Evolutionary conservation across 1,139 yeast genomes (phyloP), one percentile per base, ranked within the genome.

Genomic region (Lipomyces yarrowii): DNA sequence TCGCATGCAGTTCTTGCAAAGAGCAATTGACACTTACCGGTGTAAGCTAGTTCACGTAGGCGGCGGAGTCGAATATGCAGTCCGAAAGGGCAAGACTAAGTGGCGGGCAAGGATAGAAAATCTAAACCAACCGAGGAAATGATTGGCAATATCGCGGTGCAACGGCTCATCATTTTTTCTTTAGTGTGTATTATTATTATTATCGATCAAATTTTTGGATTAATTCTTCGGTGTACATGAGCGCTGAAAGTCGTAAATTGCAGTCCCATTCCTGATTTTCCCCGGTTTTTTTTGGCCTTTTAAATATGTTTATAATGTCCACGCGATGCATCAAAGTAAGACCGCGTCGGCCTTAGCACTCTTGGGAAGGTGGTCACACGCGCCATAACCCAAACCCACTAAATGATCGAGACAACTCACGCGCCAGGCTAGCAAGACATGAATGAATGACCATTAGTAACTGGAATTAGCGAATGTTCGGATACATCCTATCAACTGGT

Each of bases 1-100:
- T 32, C 59, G 61, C 33, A 58, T 60, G 52, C 63, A 64, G 61
- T 53, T 63, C 33, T 54, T 65, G 56, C 69, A 64, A 37, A 62
- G 64, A 18, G 42, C 66, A 32, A 33, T 65, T 52, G 69, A 65
- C 56, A 60, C 58, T 7, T 65, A 65, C 54, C 46, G 69, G 10
- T 18, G 37, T 37, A 65, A 64, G 46, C 63, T 63, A 6, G 64
- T 61, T 21, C 39, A 53, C 10, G 59, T 53, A 26, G 60, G 64
- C 18, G 57, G 60, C 26, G 64, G 54, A 18, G 51, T 21, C 39
- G 64, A 59, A 32, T 52, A 64, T 23, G 59, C 59, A 11, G 26
- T 56, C 21, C 64, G 69, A 7, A 54, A 46, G 26, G 67, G 67
- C 6, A 63, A 64, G 59, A 57, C 60, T 37, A 56, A 54, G 13